Evolutionary conservation across 164 flowering plant species (phyloP), one percentile per base, ranked within the genome.

Genomic region (Kalanchoe fedtschenkoi): DNA sequence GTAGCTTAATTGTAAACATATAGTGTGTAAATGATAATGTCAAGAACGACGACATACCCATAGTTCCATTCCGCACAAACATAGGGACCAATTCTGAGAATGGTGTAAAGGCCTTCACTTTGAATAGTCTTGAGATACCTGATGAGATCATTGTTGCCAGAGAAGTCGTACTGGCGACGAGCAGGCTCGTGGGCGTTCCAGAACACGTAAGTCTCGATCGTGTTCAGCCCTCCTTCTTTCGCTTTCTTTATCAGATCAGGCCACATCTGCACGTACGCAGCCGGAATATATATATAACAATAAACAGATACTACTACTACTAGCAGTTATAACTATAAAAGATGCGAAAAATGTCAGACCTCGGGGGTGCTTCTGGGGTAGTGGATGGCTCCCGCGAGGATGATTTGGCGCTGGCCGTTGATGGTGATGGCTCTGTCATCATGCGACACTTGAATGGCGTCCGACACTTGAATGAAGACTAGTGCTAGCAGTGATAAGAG

Each of bases 11-110:
- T n/a, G n/a, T n/a, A n/a, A n/a, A n/a, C n/a, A n/a, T n/a, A n/a
- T n/a, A 1, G 56, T 1, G 9, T 26, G 19, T 44, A 8, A 21
- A 19, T 32, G 21, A 28, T 32, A 35, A 19, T 17, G 61, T 1
- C 17, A 9, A 2, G 21, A 46, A 33, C 17, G 43, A 8, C 14
- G 11, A 42, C 9, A 10, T 76, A 85, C 92, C 92, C 92, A 57
- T 84, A 89, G 34, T 76, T 87, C 96, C 96, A 89, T 68, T 89
- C 91, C 19, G 84, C 91, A 69, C 89, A 82, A 39, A 78, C 83
- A 66, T 83, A 85, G 0, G 96, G 93, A 22, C 91, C 91, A 44
- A 85, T 85, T 0, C 91, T 81, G 33, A 87, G 80, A 61, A 85
- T 64, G 0, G 72, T 73, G 65, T 85, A 82, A 5, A 89, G 65